Base-by-base conservation (phyloP, 78 protist genomes). In the Dictyostelium firmibasis region DNA sequence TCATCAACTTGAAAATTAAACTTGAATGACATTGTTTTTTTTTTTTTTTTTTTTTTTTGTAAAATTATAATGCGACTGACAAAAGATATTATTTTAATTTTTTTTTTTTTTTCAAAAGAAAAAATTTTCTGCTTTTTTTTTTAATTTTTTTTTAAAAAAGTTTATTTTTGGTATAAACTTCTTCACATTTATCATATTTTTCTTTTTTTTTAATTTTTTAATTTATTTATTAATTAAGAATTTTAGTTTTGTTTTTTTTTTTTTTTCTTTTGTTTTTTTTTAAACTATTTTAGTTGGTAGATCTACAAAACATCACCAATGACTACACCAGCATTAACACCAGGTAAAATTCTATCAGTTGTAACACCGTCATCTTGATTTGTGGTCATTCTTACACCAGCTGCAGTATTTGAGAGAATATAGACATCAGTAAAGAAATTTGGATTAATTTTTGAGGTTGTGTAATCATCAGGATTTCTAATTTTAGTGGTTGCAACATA, bases 1-100 rank as follows among this genome's bases (percentile, higher is more conserved):
- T 84, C 38, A 69, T 84, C 33, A 11, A 20, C 29, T 29, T 84
- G 57, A 67, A 84, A 84, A 84, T 84, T 84, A 31, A 84, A 84
- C 67, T 60, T 64, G 27, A 84, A 84, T 84, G 89, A 60, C 89
- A 84, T 83, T 8, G 6, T 76, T n/a, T 72, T 72, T 31, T 72
- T 74, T 14, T 74, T 74, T 29, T 72, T 72, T 29, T 72, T 72
- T 11, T 31, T 72, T 29, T 72, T 72, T 29, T 74, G 0, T 5
- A 5, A 1, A 16, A 11, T 10, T 10, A 11, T 0, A 41, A 0
- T 2, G 2, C 5, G 9, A 10, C 18, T 11, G 57, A 47, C 1
- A 10, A 8, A 47, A 47, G 16, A 47, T 47, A 11, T 47, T 47
- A 10, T 47, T 47, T 10, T 11, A 47, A 47, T 47, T 47, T 47